Evolutionary conservation across 2,329 filamentous ascomycete species (phyloP).

Genomic region (Alternaria brassicae): DNA sequence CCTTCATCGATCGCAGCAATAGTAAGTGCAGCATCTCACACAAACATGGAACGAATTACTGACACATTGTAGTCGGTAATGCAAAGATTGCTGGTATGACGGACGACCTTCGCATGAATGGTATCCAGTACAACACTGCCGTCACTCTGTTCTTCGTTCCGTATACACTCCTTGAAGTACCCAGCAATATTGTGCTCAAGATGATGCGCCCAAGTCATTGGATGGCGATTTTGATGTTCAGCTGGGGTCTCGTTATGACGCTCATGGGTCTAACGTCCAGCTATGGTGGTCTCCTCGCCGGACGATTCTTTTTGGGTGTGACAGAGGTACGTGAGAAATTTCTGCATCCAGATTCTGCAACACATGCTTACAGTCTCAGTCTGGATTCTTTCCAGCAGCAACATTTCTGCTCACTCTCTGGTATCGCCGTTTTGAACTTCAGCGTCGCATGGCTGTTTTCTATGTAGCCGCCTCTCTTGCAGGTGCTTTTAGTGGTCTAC

Average conservation of each 20-base stretch:
- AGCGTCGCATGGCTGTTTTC: conserved; percentile 47
- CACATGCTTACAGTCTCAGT: conserved; percentile 36
- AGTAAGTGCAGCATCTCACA: conserved; percentile 18
- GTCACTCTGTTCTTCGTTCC: conserved; percentile 52
- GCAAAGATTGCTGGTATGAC: conserved; percentile 53
- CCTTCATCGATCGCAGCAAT: conserved; percentile 46
- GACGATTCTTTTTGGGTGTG: conserved; percentile 54
- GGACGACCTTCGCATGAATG: conserved; percentile 48
- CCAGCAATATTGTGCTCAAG: conserved; percentile 53
- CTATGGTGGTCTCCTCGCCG: conserved; percentile 57
- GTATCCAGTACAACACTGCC: conserved; percentile 50
- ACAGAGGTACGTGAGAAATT: conserved; percentile 41
- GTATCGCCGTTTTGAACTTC: conserved; percentile 47
- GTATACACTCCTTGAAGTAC: conserved; percentile 50
- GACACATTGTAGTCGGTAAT: conserved; percentile 44
- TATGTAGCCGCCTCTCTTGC: conserved; percentile 45
- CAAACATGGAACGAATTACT: not conserved
- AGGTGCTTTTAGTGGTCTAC: conserved; percentile 47
- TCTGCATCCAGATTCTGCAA: not conserved
- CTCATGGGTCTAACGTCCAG: conserved; percentile 56
- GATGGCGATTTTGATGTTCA: conserved; percentile 51
- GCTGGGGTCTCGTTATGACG: conserved; percentile 53
- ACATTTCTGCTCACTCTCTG: conserved; percentile 52
- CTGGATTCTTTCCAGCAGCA: conserved; percentile 71
- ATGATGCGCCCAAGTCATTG: conserved; percentile 51